Evolutionary conservation across 495 filamentous ascomycete species (phyloP).

Genomic region (Patellaria atrata): DNA sequence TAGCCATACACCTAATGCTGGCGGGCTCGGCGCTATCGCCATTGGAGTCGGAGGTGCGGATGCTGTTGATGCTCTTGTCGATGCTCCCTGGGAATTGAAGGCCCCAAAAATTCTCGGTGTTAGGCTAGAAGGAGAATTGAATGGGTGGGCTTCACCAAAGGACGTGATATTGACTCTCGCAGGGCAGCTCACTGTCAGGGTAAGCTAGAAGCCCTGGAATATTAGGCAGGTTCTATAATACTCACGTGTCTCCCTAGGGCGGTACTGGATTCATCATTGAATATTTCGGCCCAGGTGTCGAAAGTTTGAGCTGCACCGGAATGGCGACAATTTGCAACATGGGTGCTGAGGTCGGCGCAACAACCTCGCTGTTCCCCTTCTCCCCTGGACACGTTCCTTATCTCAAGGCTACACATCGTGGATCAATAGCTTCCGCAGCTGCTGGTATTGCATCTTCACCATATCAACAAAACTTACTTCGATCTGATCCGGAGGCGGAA

Average conservation of each 20-base stretch:
- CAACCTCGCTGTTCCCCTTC: conserved; percentile 87
- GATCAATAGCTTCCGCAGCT: conserved; percentile 51
- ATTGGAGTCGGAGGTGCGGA: conserved; percentile 97
- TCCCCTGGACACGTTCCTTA: conserved; percentile 58
- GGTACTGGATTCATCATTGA: conserved; percentile 92
- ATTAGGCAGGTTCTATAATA: not conserved
- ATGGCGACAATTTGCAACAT: conserved; percentile 92
- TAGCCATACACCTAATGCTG: conserved; percentile 93
- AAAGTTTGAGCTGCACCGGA: conserved; percentile 79
- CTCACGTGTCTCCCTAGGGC: conserved; percentile 32
- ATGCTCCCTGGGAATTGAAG: conserved; percentile 94
- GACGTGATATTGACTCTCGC: conserved; percentile 86
- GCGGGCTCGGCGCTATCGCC: conserved; percentile 83
- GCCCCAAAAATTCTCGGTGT: conserved; percentile 84
- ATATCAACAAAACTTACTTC: conserved; percentile 44
- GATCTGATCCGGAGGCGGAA: conserved; percentile 61
- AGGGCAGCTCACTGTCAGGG: conserved; percentile 75
- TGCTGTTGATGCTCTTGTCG: conserved; percentile 91
- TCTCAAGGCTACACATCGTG: conserved; percentile 68
- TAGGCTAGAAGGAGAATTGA: conserved; percentile 65
- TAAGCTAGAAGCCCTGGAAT: conserved; percentile 7
- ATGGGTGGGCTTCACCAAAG: conserved; percentile 85
- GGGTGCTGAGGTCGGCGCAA: conserved; percentile 86
- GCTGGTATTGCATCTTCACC: conserved; percentile 27
- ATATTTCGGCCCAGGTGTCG: conserved; percentile 78